Base-by-base conservation (phyloP, 208 protist genomes). In the Trypanosoma melophagium region DNA sequence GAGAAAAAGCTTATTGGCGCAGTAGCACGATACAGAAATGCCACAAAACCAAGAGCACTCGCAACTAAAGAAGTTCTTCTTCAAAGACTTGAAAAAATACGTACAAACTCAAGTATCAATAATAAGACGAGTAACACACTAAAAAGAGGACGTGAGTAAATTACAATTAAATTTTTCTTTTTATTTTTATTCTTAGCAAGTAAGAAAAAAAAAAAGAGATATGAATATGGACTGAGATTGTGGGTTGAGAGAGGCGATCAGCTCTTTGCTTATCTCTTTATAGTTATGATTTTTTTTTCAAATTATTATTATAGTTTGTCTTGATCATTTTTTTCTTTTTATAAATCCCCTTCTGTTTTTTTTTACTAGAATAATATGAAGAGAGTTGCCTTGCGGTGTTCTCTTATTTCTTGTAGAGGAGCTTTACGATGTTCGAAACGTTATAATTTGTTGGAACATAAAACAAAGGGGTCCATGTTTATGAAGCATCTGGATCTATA, bases 401-500 rank as follows among this genome's bases (percentile, higher is more conserved):
- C 4, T 69, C 16, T 57, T 58, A 8, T 53, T 40, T 65, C 24
- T 21, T 44, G 21, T n/a, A 21, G n/a, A 1, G 25, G 56, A 21
- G 14, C 44, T 5, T 84, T 67, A 58, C 65, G 40, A 71, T 74
- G 41, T 62, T 77, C 44, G 69, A 61, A 75, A 22, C 81, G 89
- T 22, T 79, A 77, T 71, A 85, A 71, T 59, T 74, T 95, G 22
- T 61, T 93, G 31, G 86, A 93, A 65, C 86, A 94, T 52, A 80
- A 68, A 22, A 96, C 92, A 9, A 94, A 96, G 57, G 92, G 92
- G 22, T 83, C 82, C 0, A 69, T 80, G 17, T 89, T 90, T 66
- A 94, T 94, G 87, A 96, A 94, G 67, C 92, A 96, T 69, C 78
- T 96, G 25, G 92, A 96, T 68, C 72, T 96, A 25, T 96, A 96